phyloP scores from a whole-genome alignment of 2,329 filamentous ascomycete species.

The Penicillium vulpinum region DNA sequence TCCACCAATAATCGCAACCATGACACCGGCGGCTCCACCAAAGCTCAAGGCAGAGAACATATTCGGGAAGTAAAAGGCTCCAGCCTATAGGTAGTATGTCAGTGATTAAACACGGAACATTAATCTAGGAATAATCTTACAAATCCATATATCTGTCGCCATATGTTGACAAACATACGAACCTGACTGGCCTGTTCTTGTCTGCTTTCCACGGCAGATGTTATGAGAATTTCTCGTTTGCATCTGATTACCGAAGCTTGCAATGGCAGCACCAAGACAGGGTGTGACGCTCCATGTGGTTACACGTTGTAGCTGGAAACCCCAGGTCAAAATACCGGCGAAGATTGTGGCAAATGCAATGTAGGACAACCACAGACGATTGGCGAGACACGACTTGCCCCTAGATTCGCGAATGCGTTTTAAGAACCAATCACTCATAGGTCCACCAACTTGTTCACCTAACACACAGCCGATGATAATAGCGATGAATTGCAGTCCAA shows the following conservation, averaged over 20 bases:
- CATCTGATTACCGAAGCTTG: too few species aligned
- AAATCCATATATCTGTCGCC: conserved; percentile 57
- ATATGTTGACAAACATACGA: conserved; percentile 60
- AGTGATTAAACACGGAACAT: not conserved
- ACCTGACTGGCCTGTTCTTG: conserved; percentile 54
- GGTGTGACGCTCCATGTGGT: too few species aligned
- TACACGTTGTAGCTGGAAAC: too few species aligned
- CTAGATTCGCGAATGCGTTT: conserved; percentile 40
- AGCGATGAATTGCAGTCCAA: conserved; percentile 61
- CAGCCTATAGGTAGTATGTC: conserved; percentile 15
- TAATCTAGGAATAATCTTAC: conserved; percentile 38
- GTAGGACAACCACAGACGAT: conserved; percentile 61
- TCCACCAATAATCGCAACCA: conserved; percentile 38
- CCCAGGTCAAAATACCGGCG: too few species aligned
- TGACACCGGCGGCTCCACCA: conserved; percentile 37
- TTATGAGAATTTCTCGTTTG: conserved; percentile 58
- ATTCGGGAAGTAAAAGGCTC: conserved; percentile 38
- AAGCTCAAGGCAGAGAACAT: conserved; percentile 42
- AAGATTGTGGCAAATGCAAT: conserved; percentile 53
- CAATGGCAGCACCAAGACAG: too few species aligned
- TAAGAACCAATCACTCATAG: conserved; percentile 52
- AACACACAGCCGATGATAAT: too few species aligned
- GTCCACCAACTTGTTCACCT: too few species aligned
- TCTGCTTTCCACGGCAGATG: conserved; percentile 62
- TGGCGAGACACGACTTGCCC: conserved; percentile 44